Evolutionary conservation across 1,139 yeast species (phyloP).

Genomic region (Yamadazyma diospyri): DNA sequence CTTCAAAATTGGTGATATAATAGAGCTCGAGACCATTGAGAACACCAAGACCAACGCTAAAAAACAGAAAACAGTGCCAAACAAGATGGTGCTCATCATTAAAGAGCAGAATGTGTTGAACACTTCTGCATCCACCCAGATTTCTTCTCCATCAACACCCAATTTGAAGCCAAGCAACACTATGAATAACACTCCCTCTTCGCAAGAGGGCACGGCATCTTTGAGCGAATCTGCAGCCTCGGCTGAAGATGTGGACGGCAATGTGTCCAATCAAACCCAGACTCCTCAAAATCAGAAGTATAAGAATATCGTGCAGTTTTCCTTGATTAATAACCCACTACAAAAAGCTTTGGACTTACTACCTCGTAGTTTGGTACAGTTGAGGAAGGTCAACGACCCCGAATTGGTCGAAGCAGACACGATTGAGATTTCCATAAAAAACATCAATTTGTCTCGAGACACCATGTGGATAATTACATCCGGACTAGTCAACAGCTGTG

Average conservation of each 20-base stretch:
- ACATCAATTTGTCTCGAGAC: conserved; percentile 78
- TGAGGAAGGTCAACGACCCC: conserved; percentile 36
- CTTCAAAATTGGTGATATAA: conserved; percentile 64
- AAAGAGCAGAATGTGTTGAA: conserved; percentile 8
- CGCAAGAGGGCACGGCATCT: conserved; percentile 7
- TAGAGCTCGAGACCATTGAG: conserved; percentile 44
- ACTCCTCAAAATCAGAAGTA: conserved; percentile 5
- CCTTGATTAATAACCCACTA: conserved; percentile 61
- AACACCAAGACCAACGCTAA: not conserved
- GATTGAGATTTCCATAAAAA: conserved; percentile 78
- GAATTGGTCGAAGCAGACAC: conserved; percentile 67
- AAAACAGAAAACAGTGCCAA: conserved; percentile 5
- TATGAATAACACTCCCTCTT: conserved; percentile 3
- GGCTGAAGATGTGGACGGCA: not conserved
- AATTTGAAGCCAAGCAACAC: conserved; percentile 4
- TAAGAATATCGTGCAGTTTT: conserved; percentile 35
- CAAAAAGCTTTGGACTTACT: conserved; percentile 64
- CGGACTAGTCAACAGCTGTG: conserved; percentile 57
- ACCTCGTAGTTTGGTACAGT: conserved; percentile 58
- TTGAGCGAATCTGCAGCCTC: not conserved
- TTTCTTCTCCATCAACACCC: conserved; percentile 8
- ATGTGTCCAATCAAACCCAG: not conserved
- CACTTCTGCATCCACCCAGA: conserved; percentile 1
- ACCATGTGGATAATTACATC: conserved; percentile 90
- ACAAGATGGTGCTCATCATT: conserved; percentile 8